Conservation (phyloP, 306 rosid species). For the Arachis stenosperma region DNA sequence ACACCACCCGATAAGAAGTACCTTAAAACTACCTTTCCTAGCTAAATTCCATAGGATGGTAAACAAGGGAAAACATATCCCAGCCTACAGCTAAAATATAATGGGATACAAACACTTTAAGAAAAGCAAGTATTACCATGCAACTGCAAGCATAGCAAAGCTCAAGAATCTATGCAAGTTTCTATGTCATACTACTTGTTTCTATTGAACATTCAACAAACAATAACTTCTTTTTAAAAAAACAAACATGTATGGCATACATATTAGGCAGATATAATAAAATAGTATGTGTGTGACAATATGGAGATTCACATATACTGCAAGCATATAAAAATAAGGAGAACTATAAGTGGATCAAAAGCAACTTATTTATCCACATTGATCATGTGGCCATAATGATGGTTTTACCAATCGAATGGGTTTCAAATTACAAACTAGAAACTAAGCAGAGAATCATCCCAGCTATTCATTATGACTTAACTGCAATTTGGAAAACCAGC, state of each 20-base stretch:
- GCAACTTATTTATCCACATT: not conserved
- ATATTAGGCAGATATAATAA: slow-evolving; percentile 20
- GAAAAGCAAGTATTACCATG: not conserved
- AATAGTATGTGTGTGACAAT: not conserved
- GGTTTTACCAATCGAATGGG: not conserved
- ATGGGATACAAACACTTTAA: slow-evolving; percentile 29
- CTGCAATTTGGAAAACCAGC: slow-evolving; percentile 1
- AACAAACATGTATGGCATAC: not conserved
- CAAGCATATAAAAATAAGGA: not conserved
- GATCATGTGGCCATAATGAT: not conserved
- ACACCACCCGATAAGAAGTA: slow-evolving; percentile 36
- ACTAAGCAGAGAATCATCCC: not conserved
- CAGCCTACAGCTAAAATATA: slow-evolving; percentile 34
- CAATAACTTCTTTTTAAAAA: slow-evolving; percentile 9
- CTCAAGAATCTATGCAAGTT: slow-evolving; percentile 22
- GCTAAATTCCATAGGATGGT: slow-evolving; percentile 9
- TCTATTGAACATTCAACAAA: slow-evolving; percentile 25
- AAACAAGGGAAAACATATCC: slow-evolving; percentile 15
- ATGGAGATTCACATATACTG: not conserved
- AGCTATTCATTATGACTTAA: slow-evolving; percentile 3
- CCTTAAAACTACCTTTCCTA: slow-evolving; percentile 28
- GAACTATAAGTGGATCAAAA: not conserved
- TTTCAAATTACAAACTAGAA: not conserved
- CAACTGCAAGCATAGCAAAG: slow-evolving; percentile 29
- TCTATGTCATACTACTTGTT: slow-evolving; percentile 23